Evolutionary conservation across 805 yeast species (phyloP).

Genomic region (Yarrowia osloensis): DNA sequence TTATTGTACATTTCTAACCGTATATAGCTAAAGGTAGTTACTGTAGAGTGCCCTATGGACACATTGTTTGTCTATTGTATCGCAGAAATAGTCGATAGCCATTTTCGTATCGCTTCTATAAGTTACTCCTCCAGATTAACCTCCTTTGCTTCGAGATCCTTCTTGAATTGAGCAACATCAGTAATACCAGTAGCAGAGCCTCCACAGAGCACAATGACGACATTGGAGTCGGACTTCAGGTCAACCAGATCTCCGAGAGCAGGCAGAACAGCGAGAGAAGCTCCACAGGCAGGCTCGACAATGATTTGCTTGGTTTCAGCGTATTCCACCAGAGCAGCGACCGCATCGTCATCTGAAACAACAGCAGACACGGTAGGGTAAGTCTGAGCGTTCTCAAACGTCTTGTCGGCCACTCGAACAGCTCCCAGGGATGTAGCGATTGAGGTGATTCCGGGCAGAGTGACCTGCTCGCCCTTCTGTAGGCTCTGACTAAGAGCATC

Average conservation of each 20-base stretch:
- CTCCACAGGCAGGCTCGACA: slow-evolving; percentile 74
- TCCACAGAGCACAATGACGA: slow-evolving; percentile 38
- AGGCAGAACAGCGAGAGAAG: slow-evolving; percentile 49
- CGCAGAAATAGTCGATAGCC: no score
- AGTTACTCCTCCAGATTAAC: neutral
- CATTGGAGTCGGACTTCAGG: slow-evolving; percentile 33
- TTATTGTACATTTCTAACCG: no score
- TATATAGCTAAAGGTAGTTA: no score
- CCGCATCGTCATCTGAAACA: slow-evolving; percentile 57
- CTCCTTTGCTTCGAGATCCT: neutral
- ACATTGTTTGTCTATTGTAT: no score
- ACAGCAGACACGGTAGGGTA: slow-evolving; percentile 47
- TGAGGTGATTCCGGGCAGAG: slow-evolving; percentile 47
- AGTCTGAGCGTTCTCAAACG: slow-evolving; percentile 47
- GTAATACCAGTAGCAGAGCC: slow-evolving; percentile 34
- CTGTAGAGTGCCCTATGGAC: no score
- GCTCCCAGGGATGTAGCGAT: slow-evolving; percentile 65
- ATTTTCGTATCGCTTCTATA: no score
- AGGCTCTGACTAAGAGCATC: slow-evolving; percentile 56
- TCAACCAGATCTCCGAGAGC: slow-evolving; percentile 24
- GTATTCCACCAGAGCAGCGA: slow-evolving; percentile 51
- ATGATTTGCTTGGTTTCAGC: slow-evolving; percentile 51
- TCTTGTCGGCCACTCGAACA: slow-evolving; percentile 51
- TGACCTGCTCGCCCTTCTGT: slow-evolving; percentile 47
- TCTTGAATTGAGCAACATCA: slow-evolving; percentile 10